Conservation (phyloP, 495 filamentous ascomycete species). For the Tuber magnatum region DNA sequence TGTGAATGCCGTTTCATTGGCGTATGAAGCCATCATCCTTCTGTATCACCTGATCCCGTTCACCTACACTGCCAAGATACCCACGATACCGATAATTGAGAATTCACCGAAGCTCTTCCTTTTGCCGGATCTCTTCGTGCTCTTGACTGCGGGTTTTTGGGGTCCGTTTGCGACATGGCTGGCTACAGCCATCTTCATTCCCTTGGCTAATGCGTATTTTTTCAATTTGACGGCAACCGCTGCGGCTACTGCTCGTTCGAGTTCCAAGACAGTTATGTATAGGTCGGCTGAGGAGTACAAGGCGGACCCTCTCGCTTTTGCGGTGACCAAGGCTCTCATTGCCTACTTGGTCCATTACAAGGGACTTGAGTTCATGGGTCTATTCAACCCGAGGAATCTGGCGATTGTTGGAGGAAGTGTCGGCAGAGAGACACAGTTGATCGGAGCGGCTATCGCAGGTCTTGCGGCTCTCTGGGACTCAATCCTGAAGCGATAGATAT, state of each 20-base stretch:
- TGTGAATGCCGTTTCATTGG: slow-evolving; percentile 57
- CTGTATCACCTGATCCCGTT: slow-evolving; percentile 58
- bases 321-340: slow-evolving; percentile 72
- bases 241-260: slow-evolving; percentile 35
- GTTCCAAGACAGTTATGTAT: slow-evolving; percentile 18
- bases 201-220: slow-evolving; percentile 68
- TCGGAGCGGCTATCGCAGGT: slow-evolving; percentile 35
- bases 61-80: slow-evolving; percentile 62
- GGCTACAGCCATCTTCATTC: slow-evolving; percentile 61
- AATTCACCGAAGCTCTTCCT: slow-evolving; percentile 50
- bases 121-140: slow-evolving; percentile 70
- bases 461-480: slow-evolving; percentile 39
- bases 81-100: slow-evolving; percentile 50
- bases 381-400: slow-evolving; percentile 54
- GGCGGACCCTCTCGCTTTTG: slow-evolving; percentile 82
- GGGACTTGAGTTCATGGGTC: slow-evolving; percentile 58
- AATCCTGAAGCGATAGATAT: slow-evolving; percentile 31
- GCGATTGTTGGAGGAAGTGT: slow-evolving; percentile 29
- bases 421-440: slow-evolving; percentile 35
- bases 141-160: slow-evolving; percentile 79
- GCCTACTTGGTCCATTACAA: slow-evolving; percentile 71
- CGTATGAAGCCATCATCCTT: slow-evolving; percentile 57
- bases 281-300: slow-evolving; percentile 45
- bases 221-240: slow-evolving; percentile 63
- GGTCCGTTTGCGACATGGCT: slow-evolving; percentile 69